A percentile compares a stretch with the other conserved stretches of the same genome.
These are phyloP conservation scores for Pichia ethanolica DNA, from an alignment of 805 yeast species.

Conservation along the genomic window DNA sequence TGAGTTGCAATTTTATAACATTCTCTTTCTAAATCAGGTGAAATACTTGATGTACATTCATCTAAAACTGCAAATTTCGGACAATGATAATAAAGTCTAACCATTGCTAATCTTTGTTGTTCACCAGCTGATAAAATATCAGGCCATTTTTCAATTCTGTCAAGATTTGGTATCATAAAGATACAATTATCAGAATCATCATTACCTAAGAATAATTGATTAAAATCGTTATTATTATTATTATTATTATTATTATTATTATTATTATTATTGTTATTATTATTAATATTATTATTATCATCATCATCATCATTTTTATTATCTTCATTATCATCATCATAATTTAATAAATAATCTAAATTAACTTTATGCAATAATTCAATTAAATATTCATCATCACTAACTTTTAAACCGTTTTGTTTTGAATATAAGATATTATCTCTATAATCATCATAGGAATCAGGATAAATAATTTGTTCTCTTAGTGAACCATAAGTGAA, in stretches of 20 bases:
- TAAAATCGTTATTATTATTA: too few relatives aligned
- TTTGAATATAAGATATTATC: slow-evolving; percentile 28
- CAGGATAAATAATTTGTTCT: slow-evolving; percentile 88
- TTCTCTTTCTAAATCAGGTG: slow-evolving; percentile 82
- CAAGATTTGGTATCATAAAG: slow-evolving; percentile 42
- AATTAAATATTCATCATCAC: slow-evolving; percentile 41
- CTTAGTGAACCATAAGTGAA: slow-evolving; percentile 71
- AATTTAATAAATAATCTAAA: slow-evolving; percentile 46
- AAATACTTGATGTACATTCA: slow-evolving; percentile 92
- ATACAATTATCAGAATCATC: slow-evolving; percentile 1
- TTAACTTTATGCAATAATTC: slow-evolving; percentile 51
- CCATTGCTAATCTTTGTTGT: slow-evolving; percentile 90
- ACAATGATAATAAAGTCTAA: slow-evolving; percentile 80
- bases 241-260: neutral
- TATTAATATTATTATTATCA: neutral
- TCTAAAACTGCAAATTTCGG: slow-evolving; percentile 93
- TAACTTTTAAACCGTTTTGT: slow-evolving; percentile 8
- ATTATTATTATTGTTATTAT: neutral
- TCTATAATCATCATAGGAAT: slow-evolving; percentile 50
- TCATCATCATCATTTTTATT: slow-evolving; percentile 10
- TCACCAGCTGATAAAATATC: slow-evolving; percentile 87
- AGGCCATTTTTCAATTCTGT: slow-evolving; percentile 71
- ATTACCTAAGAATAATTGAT: too few relatives aligned
- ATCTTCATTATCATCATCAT: slow-evolving; percentile 17
- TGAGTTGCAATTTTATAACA: slow-evolving; percentile 78